phyloP scores from a whole-genome alignment of 108 stramenopile species.

The Pseudonitzschia delicatissima region DNA sequence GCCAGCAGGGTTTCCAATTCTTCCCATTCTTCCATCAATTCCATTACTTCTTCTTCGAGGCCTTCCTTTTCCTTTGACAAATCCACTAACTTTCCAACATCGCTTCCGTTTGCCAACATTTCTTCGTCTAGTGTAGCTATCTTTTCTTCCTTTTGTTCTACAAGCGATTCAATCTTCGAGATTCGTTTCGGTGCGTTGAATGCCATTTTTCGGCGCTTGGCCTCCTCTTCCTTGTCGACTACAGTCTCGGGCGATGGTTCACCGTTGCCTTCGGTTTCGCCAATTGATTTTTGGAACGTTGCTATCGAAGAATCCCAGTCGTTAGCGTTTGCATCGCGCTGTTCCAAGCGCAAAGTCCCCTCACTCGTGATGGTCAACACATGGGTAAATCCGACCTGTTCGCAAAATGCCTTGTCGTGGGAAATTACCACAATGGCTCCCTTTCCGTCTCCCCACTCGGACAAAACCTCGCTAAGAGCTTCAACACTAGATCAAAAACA shows the following conservation, averaged over 20 bases:
- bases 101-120: constrained; percentile 75
- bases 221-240: constrained; percentile 21
- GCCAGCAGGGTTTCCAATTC: constrained; percentile 60
- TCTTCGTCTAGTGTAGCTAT: constrained; percentile 66
- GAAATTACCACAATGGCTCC: constrained; percentile 89
- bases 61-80: constrained; percentile 53
- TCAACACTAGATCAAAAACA: constrained; percentile 46
- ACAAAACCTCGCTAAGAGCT: constrained; percentile 73
- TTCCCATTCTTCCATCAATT: constrained; percentile 85
- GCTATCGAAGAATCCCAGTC: constrained; percentile 67
- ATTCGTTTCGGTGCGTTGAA: constrained; percentile 85
- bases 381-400: constrained; percentile 84
- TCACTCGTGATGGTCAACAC: constrained; percentile 76
- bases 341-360: constrained; percentile 65
- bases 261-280: background rate
- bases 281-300: constrained; percentile 15
- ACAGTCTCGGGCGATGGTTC: background rate
- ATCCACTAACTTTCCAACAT: constrained; percentile 66
- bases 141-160: constrained; percentile 66
- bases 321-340: constrained; percentile 59
- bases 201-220: constrained; percentile 55
- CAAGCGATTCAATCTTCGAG: constrained; percentile 66
- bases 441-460: constrained; percentile 66
- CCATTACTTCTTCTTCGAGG: constrained; percentile 45
- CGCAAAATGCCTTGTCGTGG: constrained; percentile 90